Conservation (phyloP, 345 rosid species). For the Brassica nigra region DNA sequence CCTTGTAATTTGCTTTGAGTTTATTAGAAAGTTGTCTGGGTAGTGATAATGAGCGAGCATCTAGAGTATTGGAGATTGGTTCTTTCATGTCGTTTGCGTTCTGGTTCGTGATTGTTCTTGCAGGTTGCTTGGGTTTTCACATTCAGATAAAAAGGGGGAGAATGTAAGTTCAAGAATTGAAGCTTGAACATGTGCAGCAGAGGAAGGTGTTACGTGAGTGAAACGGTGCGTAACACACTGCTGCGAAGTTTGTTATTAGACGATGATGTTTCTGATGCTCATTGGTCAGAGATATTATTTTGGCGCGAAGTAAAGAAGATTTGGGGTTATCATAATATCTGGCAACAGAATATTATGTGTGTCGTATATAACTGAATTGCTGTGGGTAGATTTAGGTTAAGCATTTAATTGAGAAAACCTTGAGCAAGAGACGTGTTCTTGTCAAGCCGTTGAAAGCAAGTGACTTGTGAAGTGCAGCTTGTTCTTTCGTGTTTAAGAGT, state of each 20-base stretch:
- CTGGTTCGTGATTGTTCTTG: too few species aligned
- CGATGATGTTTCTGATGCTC: not conserved
- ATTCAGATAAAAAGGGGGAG: not conserved
- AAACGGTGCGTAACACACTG: not conserved
- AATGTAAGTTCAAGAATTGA: not conserved
- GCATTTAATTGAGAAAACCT: too few species aligned
- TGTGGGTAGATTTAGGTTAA: not conserved
- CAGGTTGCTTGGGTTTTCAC: not conserved
- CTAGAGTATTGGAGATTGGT: too few species aligned
- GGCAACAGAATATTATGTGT: not conserved
- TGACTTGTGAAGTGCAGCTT: too few species aligned
- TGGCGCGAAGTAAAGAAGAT: too few species aligned
- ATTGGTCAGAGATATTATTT: too few species aligned
- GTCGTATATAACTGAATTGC: not conserved
- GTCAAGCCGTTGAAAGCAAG: not conserved
- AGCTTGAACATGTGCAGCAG: not conserved
- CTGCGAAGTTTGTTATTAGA: not conserved
- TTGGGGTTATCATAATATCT: too few species aligned
- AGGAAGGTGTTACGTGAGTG: not conserved
- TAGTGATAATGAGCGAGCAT: too few species aligned
- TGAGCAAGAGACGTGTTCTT: not conserved
- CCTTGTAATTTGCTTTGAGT: too few species aligned
- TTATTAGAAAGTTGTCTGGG: too few species aligned
- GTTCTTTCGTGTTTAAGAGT: too few species aligned
- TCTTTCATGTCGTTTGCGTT: too few species aligned